Evolutionary conservation across 2,329 filamentous ascomycete species (phyloP).

Genomic region (Capronia coronata): DNA sequence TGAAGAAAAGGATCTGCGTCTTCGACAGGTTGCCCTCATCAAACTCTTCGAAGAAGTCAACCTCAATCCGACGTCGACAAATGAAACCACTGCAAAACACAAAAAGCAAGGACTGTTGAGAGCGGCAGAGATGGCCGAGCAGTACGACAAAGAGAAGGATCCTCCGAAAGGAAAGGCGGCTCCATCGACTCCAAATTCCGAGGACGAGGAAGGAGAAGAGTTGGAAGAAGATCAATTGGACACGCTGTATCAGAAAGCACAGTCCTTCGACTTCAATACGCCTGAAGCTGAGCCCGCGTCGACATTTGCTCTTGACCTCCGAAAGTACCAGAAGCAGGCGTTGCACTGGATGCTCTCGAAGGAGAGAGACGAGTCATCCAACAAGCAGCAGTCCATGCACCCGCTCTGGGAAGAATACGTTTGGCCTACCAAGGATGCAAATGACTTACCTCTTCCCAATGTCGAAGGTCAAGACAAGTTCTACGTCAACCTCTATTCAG

Average conservation of each 20-base stretch:
- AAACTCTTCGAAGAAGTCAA: slow-evolving; percentile 86
- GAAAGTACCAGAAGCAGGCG: slow-evolving; percentile 92
- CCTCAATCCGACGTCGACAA: slow-evolving; percentile 67
- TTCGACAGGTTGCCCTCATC: slow-evolving; percentile 81
- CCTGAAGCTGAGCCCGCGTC: slow-evolving; percentile 76
- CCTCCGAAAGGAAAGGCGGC: slow-evolving; percentile 37
- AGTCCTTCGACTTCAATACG: slow-evolving; percentile 91
- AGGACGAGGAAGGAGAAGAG: slow-evolving; percentile 78
- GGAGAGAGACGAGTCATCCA: slow-evolving; percentile 69
- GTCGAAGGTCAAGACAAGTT: slow-evolving; percentile 66
- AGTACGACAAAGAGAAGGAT: slow-evolving; percentile 55
- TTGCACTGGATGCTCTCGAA: slow-evolving; percentile 95
- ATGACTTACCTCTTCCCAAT: slow-evolving; percentile 65
- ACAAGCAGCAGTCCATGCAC: slow-evolving; percentile 79
- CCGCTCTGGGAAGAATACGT: slow-evolving; percentile 93
- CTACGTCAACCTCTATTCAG: slow-evolving; percentile 95
- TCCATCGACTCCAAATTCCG: slow-evolving; percentile 53
- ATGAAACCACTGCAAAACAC: slow-evolving; percentile 66
- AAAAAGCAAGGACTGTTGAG: slow-evolving; percentile 77
- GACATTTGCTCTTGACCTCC: slow-evolving; percentile 73
- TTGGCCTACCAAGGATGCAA: slow-evolving; percentile 82
- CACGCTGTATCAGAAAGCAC: slow-evolving; percentile 86
- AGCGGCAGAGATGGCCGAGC: slow-evolving; percentile 82
- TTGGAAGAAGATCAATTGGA: slow-evolving; percentile 94
- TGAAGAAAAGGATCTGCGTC: slow-evolving; percentile 74